Conservation (phyloP, 306 rosid species). For the Inga oerstediana region DNA sequence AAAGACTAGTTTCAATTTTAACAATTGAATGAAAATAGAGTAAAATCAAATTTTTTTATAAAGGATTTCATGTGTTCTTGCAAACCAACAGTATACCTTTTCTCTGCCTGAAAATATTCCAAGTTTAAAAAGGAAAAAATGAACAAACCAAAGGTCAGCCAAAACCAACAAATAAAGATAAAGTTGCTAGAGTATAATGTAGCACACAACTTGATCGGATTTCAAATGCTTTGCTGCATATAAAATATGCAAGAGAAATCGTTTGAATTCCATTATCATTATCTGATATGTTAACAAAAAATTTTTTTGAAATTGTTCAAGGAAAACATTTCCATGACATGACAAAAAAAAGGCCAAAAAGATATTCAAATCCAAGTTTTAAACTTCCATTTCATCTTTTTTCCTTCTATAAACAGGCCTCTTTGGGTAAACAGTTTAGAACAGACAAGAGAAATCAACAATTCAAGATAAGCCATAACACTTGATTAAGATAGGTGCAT, state of each 20-base stretch:
- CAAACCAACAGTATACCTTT: slow-evolving; percentile 68
- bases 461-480: neutral
- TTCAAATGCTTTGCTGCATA: slow-evolving; percentile 11
- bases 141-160: slow-evolving; percentile 32
- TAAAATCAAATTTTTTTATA: neutral
- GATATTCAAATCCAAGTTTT: neutral
- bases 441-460: neutral
- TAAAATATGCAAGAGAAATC: neutral
- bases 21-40: neutral
- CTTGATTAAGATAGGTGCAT: neutral
- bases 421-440: neutral
- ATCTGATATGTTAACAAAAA: neutral
- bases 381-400: neutral
- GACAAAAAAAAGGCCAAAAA: neutral
- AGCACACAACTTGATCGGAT: slow-evolving; percentile 15
- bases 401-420: neutral
- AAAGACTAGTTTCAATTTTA: slow-evolving; percentile 39
- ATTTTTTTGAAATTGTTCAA: neutral
- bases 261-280: neutral
- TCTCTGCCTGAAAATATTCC: slow-evolving; percentile 69
- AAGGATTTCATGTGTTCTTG: slow-evolving; percentile 67
- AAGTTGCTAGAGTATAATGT: slow-evolving; percentile 18
- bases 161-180: neutral
- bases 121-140: neutral
- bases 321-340: neutral